phyloP scores from a whole-genome alignment of 352 stramenopile genomes.

The Globisporangium cylindrosporum region DNA sequence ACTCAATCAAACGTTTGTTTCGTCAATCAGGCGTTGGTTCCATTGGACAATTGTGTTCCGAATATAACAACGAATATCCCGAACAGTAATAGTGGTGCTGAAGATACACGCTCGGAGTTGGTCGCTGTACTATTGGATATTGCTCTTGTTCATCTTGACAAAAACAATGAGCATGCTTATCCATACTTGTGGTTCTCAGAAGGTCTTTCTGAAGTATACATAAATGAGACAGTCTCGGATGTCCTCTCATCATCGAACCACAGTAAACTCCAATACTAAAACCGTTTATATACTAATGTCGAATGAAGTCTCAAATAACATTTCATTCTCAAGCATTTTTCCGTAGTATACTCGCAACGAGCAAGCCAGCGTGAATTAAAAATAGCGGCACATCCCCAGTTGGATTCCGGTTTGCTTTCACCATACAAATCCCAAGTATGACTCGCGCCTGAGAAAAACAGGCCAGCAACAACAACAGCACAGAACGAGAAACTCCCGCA shows the following conservation, averaged over 20 bases:
- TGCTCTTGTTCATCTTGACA: too few species aligned
- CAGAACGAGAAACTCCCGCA: slow-evolving; percentile 11
- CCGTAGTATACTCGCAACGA: not conserved
- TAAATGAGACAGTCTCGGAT: too few species aligned
- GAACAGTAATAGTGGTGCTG: too few species aligned
- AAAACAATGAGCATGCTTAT: too few species aligned
- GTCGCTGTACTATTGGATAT: not conserved
- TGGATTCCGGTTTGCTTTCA: not conserved
- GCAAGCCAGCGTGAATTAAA: slow-evolving; percentile 12
- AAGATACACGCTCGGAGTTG: not conserved
- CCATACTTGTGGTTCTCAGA: too few species aligned
- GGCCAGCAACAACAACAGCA: not conserved
- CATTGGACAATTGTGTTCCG: not conserved
- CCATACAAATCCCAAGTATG: slow-evolving; percentile 10
- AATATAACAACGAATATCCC: not conserved
- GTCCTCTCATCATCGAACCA: too few species aligned
- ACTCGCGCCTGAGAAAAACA: slow-evolving; percentile 17
- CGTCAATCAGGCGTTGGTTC: not conserved
- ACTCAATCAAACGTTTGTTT: not conserved
- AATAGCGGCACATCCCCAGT: slow-evolving; percentile 4
- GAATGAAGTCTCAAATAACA: not conserved
- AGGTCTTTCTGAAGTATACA: too few species aligned
- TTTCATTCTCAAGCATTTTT: not conserved
- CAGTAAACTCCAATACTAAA: too few species aligned
- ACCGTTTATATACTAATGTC: too few species aligned